Percentiles rank a stretch among this genome's conserved stretches.
Conservation (phyloP, 345 rosid species). For the Eucalyptus curtisii region DNA sequence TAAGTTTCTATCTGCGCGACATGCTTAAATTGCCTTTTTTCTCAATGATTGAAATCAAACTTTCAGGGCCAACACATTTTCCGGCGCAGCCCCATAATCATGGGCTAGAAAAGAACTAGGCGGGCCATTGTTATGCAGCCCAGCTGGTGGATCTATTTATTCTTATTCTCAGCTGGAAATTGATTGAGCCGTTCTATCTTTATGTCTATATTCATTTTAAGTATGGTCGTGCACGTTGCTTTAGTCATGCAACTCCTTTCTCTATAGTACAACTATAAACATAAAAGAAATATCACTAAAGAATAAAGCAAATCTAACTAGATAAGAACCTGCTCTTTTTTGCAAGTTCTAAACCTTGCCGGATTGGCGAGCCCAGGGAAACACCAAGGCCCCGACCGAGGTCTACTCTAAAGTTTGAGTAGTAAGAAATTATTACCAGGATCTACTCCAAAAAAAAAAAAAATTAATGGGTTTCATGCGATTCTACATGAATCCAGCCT, state of each 20-base stretch:
- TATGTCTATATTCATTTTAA: neutral
- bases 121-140: neutral
- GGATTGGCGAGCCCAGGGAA: neutral
- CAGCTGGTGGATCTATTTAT: neutral
- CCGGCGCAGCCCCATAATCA: neutral
- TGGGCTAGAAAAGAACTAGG: neutral
- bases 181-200: neutral
- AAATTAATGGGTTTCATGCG: neutral
- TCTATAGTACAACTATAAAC: neutral
- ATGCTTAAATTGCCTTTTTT: neutral
- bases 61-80: neutral
- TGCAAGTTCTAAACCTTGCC: neutral
- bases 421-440: neutral
- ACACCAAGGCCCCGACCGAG: neutral
- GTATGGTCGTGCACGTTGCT: neutral
- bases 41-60: neutral
- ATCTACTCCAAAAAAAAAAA: neutral
- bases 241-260: neutral
- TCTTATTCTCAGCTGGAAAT: neutral
- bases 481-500: neutral
- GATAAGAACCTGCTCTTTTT: neutral
- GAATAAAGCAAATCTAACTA: neutral
- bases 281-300: neutral
- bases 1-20: neutral
- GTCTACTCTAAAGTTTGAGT: neutral